phyloP scores from a whole-genome alignment of 352 stramenopile species.

The Phytophthora europaea region DNA sequence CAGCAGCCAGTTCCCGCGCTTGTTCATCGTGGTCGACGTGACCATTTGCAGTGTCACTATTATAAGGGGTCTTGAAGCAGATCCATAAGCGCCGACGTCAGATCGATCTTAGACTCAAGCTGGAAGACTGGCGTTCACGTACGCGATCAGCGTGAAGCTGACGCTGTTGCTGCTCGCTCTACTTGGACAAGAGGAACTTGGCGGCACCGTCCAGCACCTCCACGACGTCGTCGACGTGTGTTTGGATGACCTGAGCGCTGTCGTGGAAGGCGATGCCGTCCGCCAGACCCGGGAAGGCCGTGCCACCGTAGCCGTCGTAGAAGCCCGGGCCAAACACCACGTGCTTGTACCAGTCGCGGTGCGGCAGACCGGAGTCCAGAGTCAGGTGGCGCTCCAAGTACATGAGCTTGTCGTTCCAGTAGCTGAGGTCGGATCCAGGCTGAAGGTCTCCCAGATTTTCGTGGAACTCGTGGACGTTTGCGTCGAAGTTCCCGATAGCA shows the following conservation, averaged over 20 bases:
- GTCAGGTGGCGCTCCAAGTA: constrained; percentile 59
- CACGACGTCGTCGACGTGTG: constrained; percentile 57
- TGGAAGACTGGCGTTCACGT: constrained; percentile 54
- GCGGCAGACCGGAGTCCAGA: constrained; percentile 47
- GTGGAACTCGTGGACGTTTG: constrained; percentile 44
- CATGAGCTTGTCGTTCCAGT: constrained; percentile 63
- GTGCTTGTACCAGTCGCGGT: constrained; percentile 70
- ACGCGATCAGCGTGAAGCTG: constrained; percentile 46
- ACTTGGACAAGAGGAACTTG: constrained; percentile 40
- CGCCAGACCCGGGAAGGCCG: constrained; percentile 59
- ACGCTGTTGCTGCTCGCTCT: constrained; percentile 39
- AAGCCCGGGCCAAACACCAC: constrained; percentile 71
- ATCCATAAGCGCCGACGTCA: constrained; percentile 48
- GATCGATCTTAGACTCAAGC: constrained; percentile 52
- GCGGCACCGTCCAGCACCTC: constrained; percentile 45
- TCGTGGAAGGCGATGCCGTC: constrained; percentile 64
- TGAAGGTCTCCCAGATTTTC: constrained; percentile 14
- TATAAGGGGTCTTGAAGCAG: constrained; percentile 49
- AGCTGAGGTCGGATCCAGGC: constrained; percentile 6
- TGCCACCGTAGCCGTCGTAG: constrained; percentile 62
- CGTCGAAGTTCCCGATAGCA: constrained; percentile 46
- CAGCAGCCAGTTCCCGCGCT: constrained; percentile 44
- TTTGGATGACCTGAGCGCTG: constrained; percentile 40
- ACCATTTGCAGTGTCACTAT: constrained; percentile 52
- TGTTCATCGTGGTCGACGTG: constrained; percentile 49